phyloP scores from a whole-genome alignment of 371 early-diverging fungal genomes.

The Haplosporangium sp. region DNA sequence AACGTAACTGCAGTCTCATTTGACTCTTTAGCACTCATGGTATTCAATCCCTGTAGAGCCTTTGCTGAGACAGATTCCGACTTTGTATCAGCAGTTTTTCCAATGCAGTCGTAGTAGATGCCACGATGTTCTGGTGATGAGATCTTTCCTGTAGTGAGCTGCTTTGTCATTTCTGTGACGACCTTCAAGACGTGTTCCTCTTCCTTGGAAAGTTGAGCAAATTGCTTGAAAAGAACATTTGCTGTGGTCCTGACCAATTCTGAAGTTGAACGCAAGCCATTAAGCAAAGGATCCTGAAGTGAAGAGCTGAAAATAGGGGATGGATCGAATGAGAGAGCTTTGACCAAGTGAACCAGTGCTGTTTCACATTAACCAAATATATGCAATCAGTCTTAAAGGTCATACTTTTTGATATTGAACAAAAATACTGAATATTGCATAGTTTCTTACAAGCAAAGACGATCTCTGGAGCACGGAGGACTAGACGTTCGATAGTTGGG shows the following conservation, averaged over 20 bases:
- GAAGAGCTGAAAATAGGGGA: conserved; percentile 71
- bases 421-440: neutral
- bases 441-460: conserved; percentile 70
- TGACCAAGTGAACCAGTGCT: conserved; percentile 65
- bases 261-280: conserved; percentile 77
- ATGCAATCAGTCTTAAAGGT: conserved; percentile 1
- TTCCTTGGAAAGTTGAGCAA: conserved; percentile 64
- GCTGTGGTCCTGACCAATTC: conserved; percentile 69
- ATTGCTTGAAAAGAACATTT: conserved; percentile 66
- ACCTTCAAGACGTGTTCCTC: conserved; percentile 66
- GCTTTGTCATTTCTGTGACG: conserved; percentile 69
- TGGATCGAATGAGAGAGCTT: conserved; percentile 71
- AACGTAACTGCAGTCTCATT: conserved; percentile 77
- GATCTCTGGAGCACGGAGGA: conserved; percentile 91
- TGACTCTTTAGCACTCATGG: conserved; percentile 82
- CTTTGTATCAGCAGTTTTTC: conserved; percentile 61
- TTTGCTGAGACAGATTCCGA: conserved; percentile 71
- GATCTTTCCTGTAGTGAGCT: conserved; percentile 68
- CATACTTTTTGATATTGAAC: neutral
- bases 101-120: conserved; percentile 68
- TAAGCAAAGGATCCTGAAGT: conserved; percentile 74
- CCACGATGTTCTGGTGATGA: conserved; percentile 76
- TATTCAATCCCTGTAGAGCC: conserved; percentile 69
- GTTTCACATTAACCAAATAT: conserved; percentile 13
- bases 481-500: conserved; percentile 76